Percentiles rank a stretch among this genome's conserved stretches.
Evolutionary conservation across 1,284 basidiomycete genomes (phyloP).

Genomic region (Athelia psychrophila): DNA sequence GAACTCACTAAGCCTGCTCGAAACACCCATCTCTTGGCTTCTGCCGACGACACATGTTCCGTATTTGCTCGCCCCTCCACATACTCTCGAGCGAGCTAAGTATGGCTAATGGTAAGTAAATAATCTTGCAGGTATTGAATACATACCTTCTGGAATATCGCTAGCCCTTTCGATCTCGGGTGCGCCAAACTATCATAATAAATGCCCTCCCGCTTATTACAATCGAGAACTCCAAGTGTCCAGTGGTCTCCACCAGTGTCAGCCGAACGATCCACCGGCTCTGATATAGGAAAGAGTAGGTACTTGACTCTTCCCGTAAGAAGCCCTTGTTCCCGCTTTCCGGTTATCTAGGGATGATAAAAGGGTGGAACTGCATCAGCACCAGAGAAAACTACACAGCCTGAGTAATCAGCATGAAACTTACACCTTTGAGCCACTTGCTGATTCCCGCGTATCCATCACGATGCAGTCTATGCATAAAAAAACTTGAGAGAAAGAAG

Average conservation of each 20-base stretch:
- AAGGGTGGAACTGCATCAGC: neutral
- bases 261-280: neutral
- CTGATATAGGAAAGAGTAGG: neutral
- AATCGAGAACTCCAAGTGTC: neutral
- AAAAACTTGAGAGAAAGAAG: neutral
- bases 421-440: neutral
- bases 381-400: neutral
- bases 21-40: neutral
- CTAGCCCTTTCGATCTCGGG: neutral
- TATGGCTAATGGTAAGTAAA: neutral
- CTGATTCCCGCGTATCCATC: neutral
- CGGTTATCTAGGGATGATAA: neutral
- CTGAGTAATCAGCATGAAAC: neutral
- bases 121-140: neutral
- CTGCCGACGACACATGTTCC: neutral
- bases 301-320: neutral
- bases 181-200: neutral
- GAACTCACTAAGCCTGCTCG: too few relatives aligned
- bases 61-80: neutral
- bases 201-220: neutral
- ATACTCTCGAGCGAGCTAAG: neutral
- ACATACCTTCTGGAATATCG: neutral
- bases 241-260: neutral
- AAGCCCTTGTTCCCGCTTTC: neutral
- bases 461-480: neutral